Percentiles rank a stretch among this genome's conserved stretches.
Evolutionary conservation across 2,329 filamentous ascomycete species (phyloP).

Genomic region (Elsinoe batatas): DNA sequence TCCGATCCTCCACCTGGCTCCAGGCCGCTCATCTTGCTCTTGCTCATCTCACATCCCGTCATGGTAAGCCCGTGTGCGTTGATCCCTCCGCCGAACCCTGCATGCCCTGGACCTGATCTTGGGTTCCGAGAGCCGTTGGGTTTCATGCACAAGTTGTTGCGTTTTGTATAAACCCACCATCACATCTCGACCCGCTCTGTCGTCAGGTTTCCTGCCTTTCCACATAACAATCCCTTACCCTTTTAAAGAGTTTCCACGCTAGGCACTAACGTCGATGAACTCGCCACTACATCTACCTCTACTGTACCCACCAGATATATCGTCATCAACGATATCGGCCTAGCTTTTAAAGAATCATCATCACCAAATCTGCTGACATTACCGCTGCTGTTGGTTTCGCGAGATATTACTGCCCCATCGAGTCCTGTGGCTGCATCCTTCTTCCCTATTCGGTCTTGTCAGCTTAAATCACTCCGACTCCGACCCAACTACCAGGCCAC

Average conservation of each 20-base stretch:
- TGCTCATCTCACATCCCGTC: not conserved
- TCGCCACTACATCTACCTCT: not conserved
- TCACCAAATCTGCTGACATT: not conserved
- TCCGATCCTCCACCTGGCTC: not conserved
- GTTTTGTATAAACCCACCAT: slow-evolving; percentile 2
- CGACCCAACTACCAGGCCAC: not conserved
- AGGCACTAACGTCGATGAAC: not conserved
- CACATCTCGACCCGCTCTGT: not conserved
- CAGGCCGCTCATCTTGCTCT: not conserved
- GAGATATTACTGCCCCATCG: not conserved
- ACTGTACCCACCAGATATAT: not conserved
- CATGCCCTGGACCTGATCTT: not conserved
- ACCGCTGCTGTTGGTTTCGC: not conserved
- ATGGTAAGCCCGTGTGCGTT: not conserved
- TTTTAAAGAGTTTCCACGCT: not conserved
- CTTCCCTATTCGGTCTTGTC: not conserved
- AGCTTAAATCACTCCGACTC: slow-evolving; percentile 8
- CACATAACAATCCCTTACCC: slow-evolving; percentile 3
- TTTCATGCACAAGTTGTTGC: slow-evolving; percentile 5
- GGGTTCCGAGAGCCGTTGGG: slow-evolving; percentile 5
- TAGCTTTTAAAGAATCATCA: not conserved
- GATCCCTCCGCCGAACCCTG: slow-evolving; percentile 3
- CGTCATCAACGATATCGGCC: not conserved
- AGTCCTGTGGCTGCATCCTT: slow-evolving; percentile 7
- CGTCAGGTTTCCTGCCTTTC: slow-evolving; percentile 2